A percentile compares a stretch with the other conserved stretches of the same genome.
phyloP scores from a whole-genome alignment of 1,284 basidiomycete species.

The Heterobasidion parviporum region DNA sequence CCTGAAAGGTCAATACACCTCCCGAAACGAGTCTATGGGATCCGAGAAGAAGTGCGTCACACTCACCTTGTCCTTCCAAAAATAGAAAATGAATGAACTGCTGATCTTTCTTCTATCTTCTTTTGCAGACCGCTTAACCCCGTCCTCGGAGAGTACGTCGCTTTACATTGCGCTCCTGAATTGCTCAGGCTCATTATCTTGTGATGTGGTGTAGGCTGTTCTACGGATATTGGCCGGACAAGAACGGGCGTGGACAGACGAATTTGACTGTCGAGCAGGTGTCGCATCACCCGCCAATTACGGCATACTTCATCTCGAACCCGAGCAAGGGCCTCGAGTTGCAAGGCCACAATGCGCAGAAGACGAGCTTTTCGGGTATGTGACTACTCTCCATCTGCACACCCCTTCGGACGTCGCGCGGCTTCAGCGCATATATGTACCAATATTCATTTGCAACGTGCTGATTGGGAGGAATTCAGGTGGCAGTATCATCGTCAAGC shows the following conservation, averaged over 20 bases:
- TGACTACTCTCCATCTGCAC: neutral
- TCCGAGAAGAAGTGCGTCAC: conserved; percentile 86
- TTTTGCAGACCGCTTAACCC: conserved; percentile 80
- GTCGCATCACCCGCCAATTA: conserved; percentile 90
- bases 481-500: conserved; percentile 80
- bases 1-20: conserved; percentile 92
- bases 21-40: conserved; percentile 87
- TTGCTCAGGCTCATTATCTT: neutral
- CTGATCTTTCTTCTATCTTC: conserved; percentile 4
- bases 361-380: conserved; percentile 82
- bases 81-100: neutral
- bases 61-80: neutral
- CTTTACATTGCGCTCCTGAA: neutral
- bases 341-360: conserved; percentile 91
- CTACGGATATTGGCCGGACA: conserved; percentile 87
- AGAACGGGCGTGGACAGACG: conserved; percentile 75
- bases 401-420: too few relatives aligned
- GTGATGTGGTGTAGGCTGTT: conserved; percentile 52
- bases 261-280: conserved; percentile 93
- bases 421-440: too few relatives aligned
- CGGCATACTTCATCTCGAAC: conserved; percentile 83
- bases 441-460: neutral
- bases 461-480: conserved; percentile 21
- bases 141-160: conserved; percentile 82
- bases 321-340: conserved; percentile 71